Base-by-base conservation (phyloP, 2,329 filamentous ascomycete genomes). In the Colletotrichum orbiculare region DNA sequence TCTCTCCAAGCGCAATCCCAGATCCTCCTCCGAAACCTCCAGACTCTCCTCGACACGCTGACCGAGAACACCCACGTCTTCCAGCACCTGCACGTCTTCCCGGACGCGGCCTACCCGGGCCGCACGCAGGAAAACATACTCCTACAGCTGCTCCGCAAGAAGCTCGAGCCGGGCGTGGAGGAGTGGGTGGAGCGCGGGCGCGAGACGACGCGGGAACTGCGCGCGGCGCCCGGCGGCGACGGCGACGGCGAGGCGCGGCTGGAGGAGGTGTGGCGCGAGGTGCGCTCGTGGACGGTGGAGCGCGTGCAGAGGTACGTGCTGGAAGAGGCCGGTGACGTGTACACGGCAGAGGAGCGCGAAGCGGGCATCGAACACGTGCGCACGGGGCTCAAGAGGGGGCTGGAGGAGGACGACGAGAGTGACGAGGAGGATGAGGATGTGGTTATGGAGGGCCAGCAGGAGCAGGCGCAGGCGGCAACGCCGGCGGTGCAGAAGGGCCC, bases 81-180 rank as follows among this genome's bases (percentile, higher is more conserved):
- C 67, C 84, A 84, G 61, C 87, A 88, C 59, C 84, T 93, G 55
- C 90, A 91, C 68, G 86, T 92, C 25, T 93, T 92, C 73, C 93
- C 93, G 0, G 88, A 89, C 11, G 91, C 92, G 2, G 89, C 89
- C 75, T 96, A 87, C 77, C 93, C 88, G 5, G 90, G 87, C 42
- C 89, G 85, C 70, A 89, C 85, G 6, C 88, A 92, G 64, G 87
- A 91, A 75, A 79, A 76, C 53, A 82, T 92, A 4, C 83, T 95
- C 1, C 83, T 86, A 34, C 87, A 90, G 71, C 82, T 97, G 2
- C 81, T 96, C 38, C 89, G 93, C 43, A 96, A 96, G 78, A 96
- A 96, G 75, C 84, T 94, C 53, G 93, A 96, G 69, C 92, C 92
- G 0, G 84, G 87, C 33, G 89, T 94, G 15, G 91, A 94, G 73